Percentiles rank a stretch among this genome's conserved stretches.
These are phyloP conservation scores for Avena eriantha DNA, from an alignment of 176 grass and related monocot genomes.

Conservation along the genomic window DNA sequence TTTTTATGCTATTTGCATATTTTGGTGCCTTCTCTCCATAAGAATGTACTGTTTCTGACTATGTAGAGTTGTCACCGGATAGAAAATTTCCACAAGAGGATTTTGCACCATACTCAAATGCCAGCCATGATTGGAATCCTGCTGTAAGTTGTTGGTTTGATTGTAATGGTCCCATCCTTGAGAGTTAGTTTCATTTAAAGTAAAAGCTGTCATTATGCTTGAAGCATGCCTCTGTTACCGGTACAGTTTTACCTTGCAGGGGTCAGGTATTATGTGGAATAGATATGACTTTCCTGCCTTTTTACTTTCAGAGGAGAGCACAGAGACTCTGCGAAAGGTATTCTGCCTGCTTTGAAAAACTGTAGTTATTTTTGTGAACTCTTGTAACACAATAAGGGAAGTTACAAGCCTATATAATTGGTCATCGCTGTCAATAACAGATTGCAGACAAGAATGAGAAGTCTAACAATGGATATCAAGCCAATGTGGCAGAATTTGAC, in stretches of 20 bases:
- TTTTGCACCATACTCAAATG: slow-evolving; percentile 89
- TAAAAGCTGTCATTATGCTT: slow-evolving; percentile 6
- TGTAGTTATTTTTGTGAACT: neutral
- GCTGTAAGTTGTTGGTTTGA: slow-evolving; percentile 73
- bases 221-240: slow-evolving; percentile 34
- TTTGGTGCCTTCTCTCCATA: slow-evolving; percentile 20
- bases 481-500: slow-evolving; percentile 95
- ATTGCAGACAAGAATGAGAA: slow-evolving; percentile 64
- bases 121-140: slow-evolving; percentile 92
- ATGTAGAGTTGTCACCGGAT: slow-evolving; percentile 83
- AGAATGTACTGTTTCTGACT: slow-evolving; percentile 31
- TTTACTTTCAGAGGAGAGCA: slow-evolving; percentile 76
- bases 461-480: slow-evolving; percentile 51
- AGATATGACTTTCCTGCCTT: slow-evolving; percentile 90
- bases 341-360: neutral
- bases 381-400: slow-evolving; percentile 2
- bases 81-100: slow-evolving; percentile 93
- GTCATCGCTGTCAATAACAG: slow-evolving; percentile 44
- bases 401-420: slow-evolving; percentile 21
- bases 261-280: slow-evolving; percentile 94
- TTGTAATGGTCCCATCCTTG: slow-evolving; percentile 27
- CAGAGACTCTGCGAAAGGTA: slow-evolving; percentile 73
- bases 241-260: slow-evolving; percentile 65
- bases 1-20: slow-evolving; percentile 26
- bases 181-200: slow-evolving; percentile 24